Evolutionary conservation across 495 filamentous ascomycete genomes (phyloP).

Genomic region (Xylaria telfairii): DNA sequence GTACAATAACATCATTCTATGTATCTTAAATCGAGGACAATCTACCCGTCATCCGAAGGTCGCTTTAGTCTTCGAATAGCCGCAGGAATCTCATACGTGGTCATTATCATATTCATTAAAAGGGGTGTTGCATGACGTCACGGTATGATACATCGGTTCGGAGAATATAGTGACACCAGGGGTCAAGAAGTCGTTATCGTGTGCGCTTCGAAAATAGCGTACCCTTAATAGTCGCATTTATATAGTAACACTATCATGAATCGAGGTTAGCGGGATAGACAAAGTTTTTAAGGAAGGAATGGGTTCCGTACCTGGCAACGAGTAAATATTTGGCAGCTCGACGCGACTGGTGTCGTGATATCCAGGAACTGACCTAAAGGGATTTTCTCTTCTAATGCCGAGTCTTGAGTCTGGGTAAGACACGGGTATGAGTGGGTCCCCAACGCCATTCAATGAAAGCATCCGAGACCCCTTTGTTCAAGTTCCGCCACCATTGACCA

Average conservation of each 20-base stretch:
- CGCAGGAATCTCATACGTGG: neutral
- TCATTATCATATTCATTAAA: neutral
- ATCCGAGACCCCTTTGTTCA: constrained; percentile 23
- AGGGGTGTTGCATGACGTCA: neutral
- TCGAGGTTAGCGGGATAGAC: neutral
- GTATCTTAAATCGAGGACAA: neutral
- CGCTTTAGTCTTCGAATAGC: neutral
- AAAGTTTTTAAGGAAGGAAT: neutral
- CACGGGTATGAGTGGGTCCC: neutral
- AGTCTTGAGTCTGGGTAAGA: neutral
- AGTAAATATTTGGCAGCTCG: neutral
- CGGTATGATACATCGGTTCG: neutral
- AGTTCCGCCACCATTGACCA: constrained; percentile 34
- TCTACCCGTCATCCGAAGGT: neutral
- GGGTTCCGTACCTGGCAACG: neutral
- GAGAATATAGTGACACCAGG: neutral
- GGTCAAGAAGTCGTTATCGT: neutral
- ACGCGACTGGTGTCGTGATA: neutral
- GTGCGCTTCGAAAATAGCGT: neutral
- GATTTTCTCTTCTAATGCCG: neutral
- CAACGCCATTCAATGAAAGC: neutral
- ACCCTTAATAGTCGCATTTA: neutral
- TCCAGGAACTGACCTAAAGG: neutral
- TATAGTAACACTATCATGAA: neutral
- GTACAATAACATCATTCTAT: neutral